phyloP scores from a whole-genome alignment of 192 early-diverging fungal species.

The Ambispora gerdemannii region DNA sequence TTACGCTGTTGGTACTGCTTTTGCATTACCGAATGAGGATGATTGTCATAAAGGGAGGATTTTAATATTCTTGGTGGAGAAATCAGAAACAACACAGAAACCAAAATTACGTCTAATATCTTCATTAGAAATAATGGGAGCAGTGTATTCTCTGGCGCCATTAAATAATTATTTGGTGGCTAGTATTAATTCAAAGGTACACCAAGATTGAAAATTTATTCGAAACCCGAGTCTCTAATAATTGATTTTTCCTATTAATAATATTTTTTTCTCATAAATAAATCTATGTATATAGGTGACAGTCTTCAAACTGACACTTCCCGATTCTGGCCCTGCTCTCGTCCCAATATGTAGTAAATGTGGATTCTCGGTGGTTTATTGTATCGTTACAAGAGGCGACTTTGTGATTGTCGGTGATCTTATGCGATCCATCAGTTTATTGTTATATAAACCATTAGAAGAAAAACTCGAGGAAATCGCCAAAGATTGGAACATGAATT shows the following conservation, averaged over 20 bases:
- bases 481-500: constrained; percentile 57
- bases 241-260: neutral
- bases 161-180: constrained; percentile 66
- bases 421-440: constrained; percentile 70
- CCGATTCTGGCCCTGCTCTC: constrained; percentile 20
- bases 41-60: constrained; percentile 73
- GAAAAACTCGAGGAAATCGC: constrained; percentile 54
- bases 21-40: constrained; percentile 52
- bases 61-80: constrained; percentile 47
- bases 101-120: constrained; percentile 52
- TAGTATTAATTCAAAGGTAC: constrained; percentile 63
- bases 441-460: constrained; percentile 44
- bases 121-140: constrained; percentile 53
- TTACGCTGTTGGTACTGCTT: constrained; percentile 75
- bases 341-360: constrained; percentile 35
- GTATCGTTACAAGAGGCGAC: constrained; percentile 60
- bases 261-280: too few species aligned
- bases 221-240: too few species aligned
- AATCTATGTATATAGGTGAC: constrained; percentile 28
- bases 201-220: too few species aligned
- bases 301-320: constrained; percentile 27
- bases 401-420: constrained; percentile 79
- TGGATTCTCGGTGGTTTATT: constrained; percentile 50
- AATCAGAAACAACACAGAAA: constrained; percentile 38
- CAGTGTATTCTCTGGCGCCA: constrained; percentile 57